Evolutionary conservation across 1,284 basidiomycete genomes (phyloP), one percentile per base, ranked within the genome.

Genomic region (Mycena citricolor): DNA sequence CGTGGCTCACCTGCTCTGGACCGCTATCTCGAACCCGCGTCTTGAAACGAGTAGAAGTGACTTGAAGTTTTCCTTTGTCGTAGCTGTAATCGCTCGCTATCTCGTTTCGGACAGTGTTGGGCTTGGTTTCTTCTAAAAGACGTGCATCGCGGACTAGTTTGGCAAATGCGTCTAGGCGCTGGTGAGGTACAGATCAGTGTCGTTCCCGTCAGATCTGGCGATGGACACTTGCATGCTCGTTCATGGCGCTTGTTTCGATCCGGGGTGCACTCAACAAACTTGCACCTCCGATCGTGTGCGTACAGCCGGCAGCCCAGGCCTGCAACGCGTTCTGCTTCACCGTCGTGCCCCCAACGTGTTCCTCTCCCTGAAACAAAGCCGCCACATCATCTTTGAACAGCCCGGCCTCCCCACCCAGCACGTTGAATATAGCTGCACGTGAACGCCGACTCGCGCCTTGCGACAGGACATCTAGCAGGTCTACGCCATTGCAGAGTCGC

Each of bases 391-490:
- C 38, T 44, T 61, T 65, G 17, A 62, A 37, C 11, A 73, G 42
- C 0, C 19, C 52, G 5, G 10, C 8, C 32, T 50, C 43, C 12
- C 48, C 42, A 19, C 69, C 71, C 32, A 76, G 59, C 0, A 64
- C 65, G 6, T 57, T 53, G 55, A 70, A 59, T 45, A 73, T 54
- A 3, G 71, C 68, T 2, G 59, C 44, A 2, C 67, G 41, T 2
- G 69, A 69, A 3, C 64, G 53, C 13, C 70, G 65, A 14, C 51
- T 32, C 32, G 4, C 35, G 4, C 16, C 51, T 4, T 53, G 20
- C 4, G 57, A 45, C n/a, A n/a, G n/a, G 1, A 64, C 68, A 1
- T 74, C 75, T 54, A 83, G 78, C 14, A 87, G 62, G 49, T 86
- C 81, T 25, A 86, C 64, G 3, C 61, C 75, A 28, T 68, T 63